Conservation (phyloP, 768 basidiomycete species). For the Russula olivacea region DNA sequence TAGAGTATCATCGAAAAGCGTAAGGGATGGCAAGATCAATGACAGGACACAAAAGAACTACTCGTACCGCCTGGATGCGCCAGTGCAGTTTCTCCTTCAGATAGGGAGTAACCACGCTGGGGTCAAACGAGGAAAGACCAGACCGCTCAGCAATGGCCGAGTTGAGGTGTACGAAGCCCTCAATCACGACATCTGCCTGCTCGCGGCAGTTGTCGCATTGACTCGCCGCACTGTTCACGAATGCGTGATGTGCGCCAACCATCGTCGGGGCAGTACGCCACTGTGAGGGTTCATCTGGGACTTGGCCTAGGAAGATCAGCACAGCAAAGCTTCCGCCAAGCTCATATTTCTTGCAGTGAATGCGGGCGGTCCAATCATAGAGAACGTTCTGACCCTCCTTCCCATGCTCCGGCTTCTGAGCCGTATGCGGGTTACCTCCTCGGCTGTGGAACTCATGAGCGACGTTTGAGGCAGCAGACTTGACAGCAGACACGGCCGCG, state of each 20-base stretch:
- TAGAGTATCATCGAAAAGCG: background rate
- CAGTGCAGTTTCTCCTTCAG: constrained; percentile 37
- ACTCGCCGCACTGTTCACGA: constrained; percentile 34
- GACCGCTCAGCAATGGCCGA: constrained; percentile 28
- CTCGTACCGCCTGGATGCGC: constrained; percentile 29
- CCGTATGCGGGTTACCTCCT: background rate
- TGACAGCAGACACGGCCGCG: background rate
- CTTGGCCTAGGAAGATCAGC: constrained; percentile 42
- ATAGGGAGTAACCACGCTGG: constrained; percentile 36
- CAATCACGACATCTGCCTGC: constrained; percentile 30
- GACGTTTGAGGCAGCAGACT: background rate
- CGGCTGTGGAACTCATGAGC: constrained; percentile 3
- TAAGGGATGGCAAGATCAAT: background rate
- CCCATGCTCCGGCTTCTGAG: background rate
- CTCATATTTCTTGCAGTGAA: constrained; percentile 41
- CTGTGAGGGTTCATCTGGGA: constrained; percentile 35
- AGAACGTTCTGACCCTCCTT: background rate
- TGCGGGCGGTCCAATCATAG: constrained; percentile 40
- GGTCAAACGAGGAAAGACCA: constrained; percentile 33
- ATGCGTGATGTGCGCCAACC: constrained; percentile 41
- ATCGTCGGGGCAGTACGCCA: constrained; percentile 35
- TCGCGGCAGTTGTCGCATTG: constrained; percentile 38
- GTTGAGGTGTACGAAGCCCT: constrained; percentile 43
- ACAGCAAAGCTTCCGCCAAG: constrained; percentile 40
- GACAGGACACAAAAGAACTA: background rate